These are phyloP conservation scores for Kwoniella heveanensis DNA, from an alignment of 768 basidiomycete genomes.

Conservation along the genomic window DNA sequence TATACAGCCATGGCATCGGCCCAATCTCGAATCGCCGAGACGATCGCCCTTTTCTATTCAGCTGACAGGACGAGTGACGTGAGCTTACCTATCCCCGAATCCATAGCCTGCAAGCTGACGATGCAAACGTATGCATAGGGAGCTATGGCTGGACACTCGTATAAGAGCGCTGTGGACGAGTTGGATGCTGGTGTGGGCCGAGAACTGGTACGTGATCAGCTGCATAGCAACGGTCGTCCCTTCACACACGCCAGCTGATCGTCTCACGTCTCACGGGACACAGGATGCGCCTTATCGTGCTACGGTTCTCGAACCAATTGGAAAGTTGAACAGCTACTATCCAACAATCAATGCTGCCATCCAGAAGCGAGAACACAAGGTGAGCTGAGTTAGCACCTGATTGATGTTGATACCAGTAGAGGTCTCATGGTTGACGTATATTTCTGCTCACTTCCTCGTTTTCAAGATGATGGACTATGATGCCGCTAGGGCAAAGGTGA, in stretches of 20 bases:
- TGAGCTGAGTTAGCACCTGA: constrained; percentile 46
- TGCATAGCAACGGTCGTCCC: no score
- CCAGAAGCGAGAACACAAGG: constrained; percentile 94
- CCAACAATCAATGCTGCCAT: constrained; percentile 92
- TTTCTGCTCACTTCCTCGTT: neutral
- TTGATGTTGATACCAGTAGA: neutral
- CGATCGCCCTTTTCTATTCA: constrained; percentile 85
- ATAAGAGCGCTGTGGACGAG: constrained; percentile 92
- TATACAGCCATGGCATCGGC: constrained; percentile 82
- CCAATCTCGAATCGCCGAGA: constrained; percentile 90
- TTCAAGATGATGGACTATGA: constrained; percentile 90
- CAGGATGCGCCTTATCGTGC: constrained; percentile 94
- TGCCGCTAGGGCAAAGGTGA: constrained; percentile 81
- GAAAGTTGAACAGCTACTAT: constrained; percentile 95
- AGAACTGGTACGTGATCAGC: constrained; percentile 69
- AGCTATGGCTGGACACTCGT: constrained; percentile 95
- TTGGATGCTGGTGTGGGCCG: constrained; percentile 79
- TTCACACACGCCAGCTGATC: neutral
- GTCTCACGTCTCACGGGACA: neutral
- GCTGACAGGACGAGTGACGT: constrained; percentile 61
- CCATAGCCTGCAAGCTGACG: no score
- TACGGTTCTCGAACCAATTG: constrained; percentile 90
- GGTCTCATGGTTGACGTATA: neutral
- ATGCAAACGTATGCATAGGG: constrained; percentile 57
- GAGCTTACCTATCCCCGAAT: no score